A percentile compares a stretch with the other conserved stretches of the same genome.
Conservation (phyloP, 2,329 filamentous ascomycete species). For the Pezizomycotina sp. region DNA sequence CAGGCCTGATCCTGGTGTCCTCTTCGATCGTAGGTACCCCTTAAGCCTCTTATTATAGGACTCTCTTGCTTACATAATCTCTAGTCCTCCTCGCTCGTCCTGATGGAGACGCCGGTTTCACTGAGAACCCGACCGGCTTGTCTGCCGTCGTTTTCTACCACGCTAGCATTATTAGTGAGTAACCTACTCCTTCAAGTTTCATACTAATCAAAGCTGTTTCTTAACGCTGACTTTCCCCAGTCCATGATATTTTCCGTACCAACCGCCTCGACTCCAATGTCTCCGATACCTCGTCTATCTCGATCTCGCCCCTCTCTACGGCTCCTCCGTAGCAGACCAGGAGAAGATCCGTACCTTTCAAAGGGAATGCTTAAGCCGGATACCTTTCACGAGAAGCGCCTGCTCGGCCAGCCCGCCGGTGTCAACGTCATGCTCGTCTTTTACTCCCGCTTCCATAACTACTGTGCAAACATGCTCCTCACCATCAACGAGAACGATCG, state of each 20-base stretch:
- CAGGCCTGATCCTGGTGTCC: constrained; percentile 46
- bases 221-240: constrained; percentile 19
- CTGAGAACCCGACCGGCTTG: constrained; percentile 53
- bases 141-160: constrained; percentile 61
- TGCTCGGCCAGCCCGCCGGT: constrained; percentile 50
- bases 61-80: background rate
- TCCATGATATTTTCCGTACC: constrained; percentile 48
- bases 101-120: constrained; percentile 35
- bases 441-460: constrained; percentile 56
- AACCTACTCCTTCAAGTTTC: background rate
- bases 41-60: background rate
- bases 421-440: constrained; percentile 51
- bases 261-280: constrained; percentile 45
- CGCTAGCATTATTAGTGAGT: constrained; percentile 44
- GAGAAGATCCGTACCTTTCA: constrained; percentile 45
- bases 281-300: constrained; percentile 59
- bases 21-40: constrained; percentile 41
- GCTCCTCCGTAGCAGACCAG: constrained; percentile 47
- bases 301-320: constrained; percentile 57
- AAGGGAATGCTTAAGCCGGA: constrained; percentile 54
- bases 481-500: constrained; percentile 50
- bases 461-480: constrained; percentile 45
- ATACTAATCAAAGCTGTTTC: background rate
- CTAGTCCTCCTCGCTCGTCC: constrained; percentile 43
- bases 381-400: constrained; percentile 48